Evolutionary conservation across 768 basidiomycete species (phyloP).

Genomic region (Suillus hirtellus): DNA sequence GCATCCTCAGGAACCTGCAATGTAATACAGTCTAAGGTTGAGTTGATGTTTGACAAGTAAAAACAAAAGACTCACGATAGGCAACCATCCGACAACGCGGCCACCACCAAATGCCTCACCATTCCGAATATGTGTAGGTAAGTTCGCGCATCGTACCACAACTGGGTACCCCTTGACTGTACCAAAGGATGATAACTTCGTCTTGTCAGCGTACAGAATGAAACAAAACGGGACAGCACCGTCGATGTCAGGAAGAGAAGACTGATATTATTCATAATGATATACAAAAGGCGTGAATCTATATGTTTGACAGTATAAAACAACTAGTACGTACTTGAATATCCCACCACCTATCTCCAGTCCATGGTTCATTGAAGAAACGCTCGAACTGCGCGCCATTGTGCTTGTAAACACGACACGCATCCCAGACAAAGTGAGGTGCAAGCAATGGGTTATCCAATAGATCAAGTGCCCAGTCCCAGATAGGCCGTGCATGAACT

Average conservation of each 20-base stretch:
- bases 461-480: slow-evolving; percentile 13
- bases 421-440: slow-evolving; percentile 34
- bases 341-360: slow-evolving; percentile 37
- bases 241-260: slow-evolving; percentile 2
- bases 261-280: slow-evolving; percentile 3
- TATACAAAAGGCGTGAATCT: background rate
- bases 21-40: no score
- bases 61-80: slow-evolving; percentile 12
- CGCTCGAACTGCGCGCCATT: slow-evolving; percentile 27
- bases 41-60: background rate
- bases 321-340: slow-evolving; percentile 30
- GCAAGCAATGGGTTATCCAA: slow-evolving; percentile 10
- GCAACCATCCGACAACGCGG: slow-evolving; percentile 20
- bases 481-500: slow-evolving; percentile 10
- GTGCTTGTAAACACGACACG: slow-evolving; percentile 28
- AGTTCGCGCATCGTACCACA: slow-evolving; percentile 17
- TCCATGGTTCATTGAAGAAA: slow-evolving; percentile 39
- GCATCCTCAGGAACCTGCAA: slow-evolving; percentile 35
- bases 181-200: slow-evolving; percentile 16
- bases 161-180: slow-evolving; percentile 26
- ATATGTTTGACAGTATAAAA: background rate
- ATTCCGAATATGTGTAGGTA: slow-evolving; percentile 20
- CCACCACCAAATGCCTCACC: slow-evolving; percentile 20
- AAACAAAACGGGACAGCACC: slow-evolving; percentile 12
- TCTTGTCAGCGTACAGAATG: slow-evolving; percentile 24